These are phyloP conservation scores for Pythium grandisporangium DNA, from an alignment of 352 stramenopile genomes.

Conservation along the genomic window DNA sequence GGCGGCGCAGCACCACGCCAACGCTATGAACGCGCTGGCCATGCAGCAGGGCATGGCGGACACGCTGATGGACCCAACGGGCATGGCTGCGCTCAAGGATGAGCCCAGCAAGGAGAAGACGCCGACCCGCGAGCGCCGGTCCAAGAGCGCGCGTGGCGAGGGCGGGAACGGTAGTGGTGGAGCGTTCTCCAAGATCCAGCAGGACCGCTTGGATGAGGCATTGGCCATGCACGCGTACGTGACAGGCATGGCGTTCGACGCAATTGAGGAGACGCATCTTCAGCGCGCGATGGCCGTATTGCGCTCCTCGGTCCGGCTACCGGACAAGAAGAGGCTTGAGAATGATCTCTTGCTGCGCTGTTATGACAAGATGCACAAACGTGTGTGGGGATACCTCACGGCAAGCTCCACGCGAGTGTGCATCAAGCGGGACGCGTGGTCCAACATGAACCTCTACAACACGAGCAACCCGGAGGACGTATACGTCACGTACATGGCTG, in stretches of 20 bases:
- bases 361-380: constrained; percentile 83
- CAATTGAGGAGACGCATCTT: constrained; percentile 61
- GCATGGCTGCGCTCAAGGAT: constrained; percentile 46
- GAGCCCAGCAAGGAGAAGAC: constrained; percentile 35
- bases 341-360: constrained; percentile 50
- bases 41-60: constrained; percentile 70
- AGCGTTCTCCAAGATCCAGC: constrained; percentile 51
- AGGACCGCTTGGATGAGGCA: constrained; percentile 65
- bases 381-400: constrained; percentile 69
- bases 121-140: constrained; percentile 24
- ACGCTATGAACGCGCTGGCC: constrained; percentile 61
- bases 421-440: constrained; percentile 75
- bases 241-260: constrained; percentile 72
- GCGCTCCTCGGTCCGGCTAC: constrained; percentile 42
- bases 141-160: no score
- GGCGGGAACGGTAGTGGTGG: constrained; percentile 10
- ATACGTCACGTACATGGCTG: constrained; percentile 75
- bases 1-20: constrained; percentile 35
- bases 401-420: constrained; percentile 54
- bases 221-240: constrained; percentile 78
- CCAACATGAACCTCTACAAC: constrained; percentile 71
- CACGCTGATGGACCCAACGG: constrained; percentile 47
- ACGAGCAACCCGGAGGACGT: constrained; percentile 51
- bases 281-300: constrained; percentile 54
- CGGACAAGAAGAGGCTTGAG: constrained; percentile 65